These are phyloP conservation scores for Pythium phragmiticola DNA, from an alignment of 352 stramenopile species.

Conservation along the genomic window DNA sequence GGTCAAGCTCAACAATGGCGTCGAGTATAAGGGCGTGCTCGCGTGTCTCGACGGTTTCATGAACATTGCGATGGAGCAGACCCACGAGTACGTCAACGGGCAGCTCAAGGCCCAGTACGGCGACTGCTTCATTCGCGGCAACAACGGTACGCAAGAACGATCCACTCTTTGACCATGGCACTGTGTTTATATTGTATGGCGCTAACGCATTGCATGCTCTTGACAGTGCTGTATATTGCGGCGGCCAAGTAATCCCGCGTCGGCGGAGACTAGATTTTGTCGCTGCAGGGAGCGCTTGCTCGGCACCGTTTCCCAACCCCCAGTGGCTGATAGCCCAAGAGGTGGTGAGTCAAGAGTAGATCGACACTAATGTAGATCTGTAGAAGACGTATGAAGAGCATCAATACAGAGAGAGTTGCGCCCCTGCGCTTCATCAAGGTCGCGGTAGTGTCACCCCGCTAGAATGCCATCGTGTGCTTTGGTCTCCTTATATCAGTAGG, in stretches of 20 bases:
- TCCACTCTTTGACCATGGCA: not conserved
- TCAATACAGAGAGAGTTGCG: not conserved
- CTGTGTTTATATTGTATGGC: not conserved
- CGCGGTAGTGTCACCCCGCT: not conserved
- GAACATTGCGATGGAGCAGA: slow-evolving; percentile 99
- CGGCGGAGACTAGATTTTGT: not conserved
- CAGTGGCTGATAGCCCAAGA: not conserved
- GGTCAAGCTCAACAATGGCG: slow-evolving; percentile 99
- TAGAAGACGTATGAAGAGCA: not conserved
- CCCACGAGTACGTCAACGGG: slow-evolving; percentile 99
- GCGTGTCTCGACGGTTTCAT: slow-evolving; percentile 99
- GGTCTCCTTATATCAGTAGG: slow-evolving; percentile 11
- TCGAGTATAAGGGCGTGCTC: slow-evolving; percentile 98
- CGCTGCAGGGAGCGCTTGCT: not conserved
- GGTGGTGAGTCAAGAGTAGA: not conserved
- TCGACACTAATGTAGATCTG: not conserved
- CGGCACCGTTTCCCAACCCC: not conserved
- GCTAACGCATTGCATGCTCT: not conserved
- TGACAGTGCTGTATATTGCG: slow-evolving; percentile 81
- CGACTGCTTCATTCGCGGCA: slow-evolving; percentile 99
- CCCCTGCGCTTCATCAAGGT: not conserved
- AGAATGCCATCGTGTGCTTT: slow-evolving; percentile 4
- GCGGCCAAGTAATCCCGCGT: slow-evolving; percentile 60
- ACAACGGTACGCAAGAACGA: slow-evolving; percentile 90
- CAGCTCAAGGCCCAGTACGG: slow-evolving; percentile 99